These are phyloP conservation scores for Dactylellina sp. DNA, from an alignment of 2,329 filamentous ascomycete species.

Conservation along the genomic window DNA sequence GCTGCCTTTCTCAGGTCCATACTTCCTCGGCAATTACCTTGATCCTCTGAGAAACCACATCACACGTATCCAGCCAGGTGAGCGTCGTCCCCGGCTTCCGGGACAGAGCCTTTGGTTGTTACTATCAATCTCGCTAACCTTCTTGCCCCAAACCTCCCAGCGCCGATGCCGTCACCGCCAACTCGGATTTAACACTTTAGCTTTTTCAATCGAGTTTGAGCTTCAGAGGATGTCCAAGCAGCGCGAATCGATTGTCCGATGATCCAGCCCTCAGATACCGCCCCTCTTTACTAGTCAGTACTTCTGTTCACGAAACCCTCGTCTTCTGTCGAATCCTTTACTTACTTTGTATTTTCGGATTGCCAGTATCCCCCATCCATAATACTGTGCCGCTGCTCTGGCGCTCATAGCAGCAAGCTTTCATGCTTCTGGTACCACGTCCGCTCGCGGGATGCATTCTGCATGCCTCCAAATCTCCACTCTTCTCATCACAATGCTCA, in stretches of 20 bases:
- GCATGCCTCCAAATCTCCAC: slow-evolving; percentile 57
- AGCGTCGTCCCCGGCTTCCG: no score
- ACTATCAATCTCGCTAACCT: slow-evolving; percentile 21
- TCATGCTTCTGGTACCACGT: slow-evolving; percentile 52
- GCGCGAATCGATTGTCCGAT: slow-evolving; percentile 45
- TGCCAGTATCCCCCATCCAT: slow-evolving; percentile 6
- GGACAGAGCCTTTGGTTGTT: no score
- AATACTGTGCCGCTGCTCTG: slow-evolving; percentile 1
- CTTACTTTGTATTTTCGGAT: slow-evolving; percentile 1
- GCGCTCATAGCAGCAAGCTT: slow-evolving; percentile 25
- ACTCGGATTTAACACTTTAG: slow-evolving; percentile 6
- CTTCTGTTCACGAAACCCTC: no score
- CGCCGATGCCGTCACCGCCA: slow-evolving; percentile 38
- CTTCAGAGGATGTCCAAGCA: slow-evolving; percentile 36
- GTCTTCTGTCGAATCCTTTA: background rate
- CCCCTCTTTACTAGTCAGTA: slow-evolving; percentile 7
- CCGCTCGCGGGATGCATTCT: slow-evolving; percentile 53
- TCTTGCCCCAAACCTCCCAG: no score
- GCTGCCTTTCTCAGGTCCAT: background rate
- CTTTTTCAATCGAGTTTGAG: background rate
- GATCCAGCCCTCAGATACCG: slow-evolving; percentile 18
- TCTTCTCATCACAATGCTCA: slow-evolving; percentile 53
- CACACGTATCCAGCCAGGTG: background rate
- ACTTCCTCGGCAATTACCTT: slow-evolving; percentile 15
- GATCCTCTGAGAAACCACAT: background rate